Base-by-base conservation (phyloP, 2,329 filamentous ascomycete genomes). In the Hysterium pulicare region DNA sequence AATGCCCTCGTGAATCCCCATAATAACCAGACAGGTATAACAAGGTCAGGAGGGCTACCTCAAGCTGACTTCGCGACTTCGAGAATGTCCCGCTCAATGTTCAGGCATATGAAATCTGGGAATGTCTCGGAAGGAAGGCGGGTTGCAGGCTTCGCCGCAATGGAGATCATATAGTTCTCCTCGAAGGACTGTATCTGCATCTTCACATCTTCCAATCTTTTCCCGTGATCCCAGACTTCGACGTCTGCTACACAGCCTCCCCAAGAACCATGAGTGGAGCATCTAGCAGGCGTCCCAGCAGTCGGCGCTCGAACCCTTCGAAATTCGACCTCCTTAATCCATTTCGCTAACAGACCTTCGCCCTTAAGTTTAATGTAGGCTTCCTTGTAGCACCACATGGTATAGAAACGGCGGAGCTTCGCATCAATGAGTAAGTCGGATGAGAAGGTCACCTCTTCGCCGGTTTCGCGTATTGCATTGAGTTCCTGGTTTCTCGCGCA, bases 301-400 rank as follows among this genome's bases (percentile, higher is more conserved):
- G 50, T 61, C 10, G 83, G 82, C 37, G 82, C 77, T 38, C 72
- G 70, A 40, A 87, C 84, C 37, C 74, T 69, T 44, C 74, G 71
- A 58, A 91, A 87, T 55, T 90, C 83, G 7, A 90, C 69, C 38
- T 85, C 78, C 38, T 71, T 71, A 37, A 91, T 72, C 87, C 87
- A 91, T 3, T 73, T 72, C 0, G 87, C 87, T 7, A 90, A 71
- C 44, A 91, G 72, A 0, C 85, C 87, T 55, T 90, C 85, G 20
- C 87, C 87, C 22, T 85, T 86, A 70, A 91, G 82, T 76, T 90
- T 91, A 65, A 90, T 82, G 61, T 87, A 90, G 1, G 86, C 83
- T 69, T 91, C 87, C 54, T 87, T 82, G 62, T 88, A 76, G 62
- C 84, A 87, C 83, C 86, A 91, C 45, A 86, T 79, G 1, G 84